phyloP scores from a whole-genome alignment of 2,329 filamentous ascomycete genomes.

The Xylaria sp. region DNA sequence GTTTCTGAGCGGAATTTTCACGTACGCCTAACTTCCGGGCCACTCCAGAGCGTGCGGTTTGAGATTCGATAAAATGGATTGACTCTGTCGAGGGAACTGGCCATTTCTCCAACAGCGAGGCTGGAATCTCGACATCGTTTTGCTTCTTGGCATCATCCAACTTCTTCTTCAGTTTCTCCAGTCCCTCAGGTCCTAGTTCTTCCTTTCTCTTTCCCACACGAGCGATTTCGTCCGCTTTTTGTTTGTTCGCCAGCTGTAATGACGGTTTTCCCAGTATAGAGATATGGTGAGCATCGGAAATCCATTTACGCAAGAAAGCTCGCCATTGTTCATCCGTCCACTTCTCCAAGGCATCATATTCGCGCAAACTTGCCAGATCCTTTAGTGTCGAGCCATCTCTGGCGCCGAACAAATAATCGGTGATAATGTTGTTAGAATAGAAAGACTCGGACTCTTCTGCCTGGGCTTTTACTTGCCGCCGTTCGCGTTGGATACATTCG shows the following conservation, averaged over 20 bases:
- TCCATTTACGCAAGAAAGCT: conserved; percentile 79
- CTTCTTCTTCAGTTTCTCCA: conserved; percentile 74
- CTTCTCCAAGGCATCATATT: conserved; percentile 72
- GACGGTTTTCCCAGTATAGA: conserved; percentile 91
- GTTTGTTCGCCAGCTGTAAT: conserved; percentile 74
- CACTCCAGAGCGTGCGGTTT: conserved; percentile 80
- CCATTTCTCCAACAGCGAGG: conserved; percentile 80
- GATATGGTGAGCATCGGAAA: conserved; percentile 83
- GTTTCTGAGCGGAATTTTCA: conserved; percentile 72
- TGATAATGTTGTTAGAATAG: conserved; percentile 85
- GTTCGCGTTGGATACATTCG: conserved; percentile 84
- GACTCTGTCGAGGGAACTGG: conserved; percentile 84
- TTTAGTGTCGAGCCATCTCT: conserved; percentile 79
- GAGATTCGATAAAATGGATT: conserved; percentile 92
- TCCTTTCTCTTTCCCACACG: conserved; percentile 80
- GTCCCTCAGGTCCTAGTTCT: conserved; percentile 79
- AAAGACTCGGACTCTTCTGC: conserved; percentile 82
- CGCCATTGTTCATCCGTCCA: conserved; percentile 90
- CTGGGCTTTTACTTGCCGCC: conserved; percentile 80
- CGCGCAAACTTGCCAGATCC: conserved; percentile 60
- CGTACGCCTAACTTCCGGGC: conserved; percentile 73
- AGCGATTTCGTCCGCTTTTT: conserved; percentile 81
- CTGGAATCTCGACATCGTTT: conserved; percentile 87
- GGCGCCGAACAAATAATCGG: conserved; percentile 88
- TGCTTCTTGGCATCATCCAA: conserved; percentile 84